Conservation (phyloP, 2,329 filamentous ascomycete genomes). For the Colletotrichum lentis region DNA sequence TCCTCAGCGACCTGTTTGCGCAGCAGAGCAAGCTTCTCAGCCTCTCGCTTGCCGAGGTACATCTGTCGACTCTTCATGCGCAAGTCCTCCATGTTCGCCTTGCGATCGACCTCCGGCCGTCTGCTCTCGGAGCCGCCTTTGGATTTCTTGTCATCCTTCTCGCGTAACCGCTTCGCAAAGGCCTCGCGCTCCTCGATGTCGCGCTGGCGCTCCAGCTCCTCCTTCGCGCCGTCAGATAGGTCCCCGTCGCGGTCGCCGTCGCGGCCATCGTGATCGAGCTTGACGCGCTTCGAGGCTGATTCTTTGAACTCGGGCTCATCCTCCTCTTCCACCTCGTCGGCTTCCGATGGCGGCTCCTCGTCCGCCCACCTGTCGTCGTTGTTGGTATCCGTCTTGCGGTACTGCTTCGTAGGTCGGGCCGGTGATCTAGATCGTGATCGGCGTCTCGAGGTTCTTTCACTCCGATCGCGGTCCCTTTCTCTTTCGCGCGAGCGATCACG, state of each 20-base stretch:
- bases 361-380: constrained; percentile 82
- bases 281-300: constrained; percentile 75
- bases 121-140: constrained; percentile 67
- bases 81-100: constrained; percentile 79
- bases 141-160: constrained; percentile 74
- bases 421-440: constrained; percentile 48
- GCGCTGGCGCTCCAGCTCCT: constrained; percentile 66
- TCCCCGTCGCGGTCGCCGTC: constrained; percentile 48
- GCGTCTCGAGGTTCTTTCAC: constrained; percentile 42
- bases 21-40: constrained; percentile 84
- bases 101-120: constrained; percentile 69
- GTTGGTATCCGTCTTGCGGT: constrained; percentile 53
- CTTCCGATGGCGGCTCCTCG: constrained; percentile 66
- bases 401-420: constrained; percentile 52
- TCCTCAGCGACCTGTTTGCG: constrained; percentile 92
- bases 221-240: constrained; percentile 66
- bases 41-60: constrained; percentile 91
- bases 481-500: constrained; percentile 48
- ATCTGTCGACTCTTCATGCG: constrained; percentile 86
- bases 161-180: constrained; percentile 77
- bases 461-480: constrained; percentile 49
- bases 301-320: constrained; percentile 70
- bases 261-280: constrained; percentile 66
- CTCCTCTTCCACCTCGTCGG: constrained; percentile 50
- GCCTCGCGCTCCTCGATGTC: constrained; percentile 81